A percentile compares a stretch with the other conserved stretches of the same genome.
phyloP scores from a whole-genome alignment of 148 eudicot genomes.

The Rhododendron ferrugineum region DNA sequence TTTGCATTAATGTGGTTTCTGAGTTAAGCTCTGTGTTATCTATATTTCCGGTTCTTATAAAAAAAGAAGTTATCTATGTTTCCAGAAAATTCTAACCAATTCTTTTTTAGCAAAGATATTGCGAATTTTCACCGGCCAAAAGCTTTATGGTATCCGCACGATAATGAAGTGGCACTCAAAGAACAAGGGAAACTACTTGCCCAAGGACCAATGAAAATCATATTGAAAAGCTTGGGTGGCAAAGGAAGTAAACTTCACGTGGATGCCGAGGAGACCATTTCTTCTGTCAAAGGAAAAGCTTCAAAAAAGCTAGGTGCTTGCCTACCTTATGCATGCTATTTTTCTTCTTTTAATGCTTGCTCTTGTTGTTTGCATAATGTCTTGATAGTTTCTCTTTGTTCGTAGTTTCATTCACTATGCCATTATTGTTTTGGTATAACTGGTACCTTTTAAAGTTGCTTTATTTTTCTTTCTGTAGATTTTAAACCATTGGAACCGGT shows the following conservation, averaged over 20 bases:
- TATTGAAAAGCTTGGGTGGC: conserved; percentile 89
- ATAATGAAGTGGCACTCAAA: conserved; percentile 65
- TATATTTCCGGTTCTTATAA: not conserved
- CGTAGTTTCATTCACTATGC: not conserved
- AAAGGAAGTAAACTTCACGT: conserved; percentile 91
- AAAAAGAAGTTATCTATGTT: not conserved
- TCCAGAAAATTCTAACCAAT: not conserved
- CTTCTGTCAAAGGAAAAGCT: conserved; percentile 83
- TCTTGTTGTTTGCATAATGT: not conserved
- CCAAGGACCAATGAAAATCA: conserved; percentile 78
- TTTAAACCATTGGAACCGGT: conserved; percentile 68
- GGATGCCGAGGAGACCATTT: conserved; percentile 74
- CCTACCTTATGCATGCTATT: conserved; percentile 1
- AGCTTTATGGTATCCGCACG: conserved; percentile 93
- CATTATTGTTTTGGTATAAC: not conserved
- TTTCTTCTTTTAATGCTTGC: not conserved
- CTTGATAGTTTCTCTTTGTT: not conserved
- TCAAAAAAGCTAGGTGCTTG: conserved; percentile 82
- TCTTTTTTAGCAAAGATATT: conserved; percentile 71
- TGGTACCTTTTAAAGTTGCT: not conserved
- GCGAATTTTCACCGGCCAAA: conserved; percentile 97
- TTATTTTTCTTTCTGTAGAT: conserved; percentile 34
- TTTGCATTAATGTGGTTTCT: conserved; percentile 2
- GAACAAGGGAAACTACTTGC: conserved; percentile 67
- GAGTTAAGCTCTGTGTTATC: not conserved